phyloP scores from a whole-genome alignment of 2,329 filamentous ascomycete species.

The Phialophora macrospora region DNA sequence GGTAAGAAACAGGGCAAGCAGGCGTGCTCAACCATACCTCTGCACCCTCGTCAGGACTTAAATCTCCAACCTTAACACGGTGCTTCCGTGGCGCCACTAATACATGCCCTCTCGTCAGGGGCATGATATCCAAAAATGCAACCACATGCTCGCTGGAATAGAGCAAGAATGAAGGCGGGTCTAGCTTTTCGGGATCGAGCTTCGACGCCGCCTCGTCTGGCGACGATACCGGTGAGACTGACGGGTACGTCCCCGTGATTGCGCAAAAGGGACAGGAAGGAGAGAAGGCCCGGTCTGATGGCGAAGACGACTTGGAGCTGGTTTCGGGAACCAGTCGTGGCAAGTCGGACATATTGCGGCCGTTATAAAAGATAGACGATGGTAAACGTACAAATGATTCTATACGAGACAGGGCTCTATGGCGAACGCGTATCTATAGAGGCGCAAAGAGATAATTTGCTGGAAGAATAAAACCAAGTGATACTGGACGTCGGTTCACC shows the following conservation, averaged over 20 bases:
- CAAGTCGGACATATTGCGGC: slow-evolving; percentile 9
- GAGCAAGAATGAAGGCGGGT: slow-evolving; percentile 58
- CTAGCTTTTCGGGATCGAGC: slow-evolving; percentile 32
- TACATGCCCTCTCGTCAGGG: slow-evolving; percentile 80
- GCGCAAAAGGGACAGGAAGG: slow-evolving; percentile 16
- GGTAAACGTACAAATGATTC: background rate
- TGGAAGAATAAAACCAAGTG: background rate
- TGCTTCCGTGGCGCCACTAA: slow-evolving; percentile 80
- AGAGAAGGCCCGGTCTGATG: slow-evolving; percentile 14
- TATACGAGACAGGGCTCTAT: background rate
- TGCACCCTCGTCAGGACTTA: slow-evolving; percentile 65
- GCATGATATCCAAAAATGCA: slow-evolving; percentile 92
- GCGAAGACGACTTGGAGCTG: background rate
- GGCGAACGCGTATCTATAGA: background rate
- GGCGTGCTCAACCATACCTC: slow-evolving; percentile 61
- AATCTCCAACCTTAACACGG: slow-evolving; percentile 75
- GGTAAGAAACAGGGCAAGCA: slow-evolving; percentile 1
- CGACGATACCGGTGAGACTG: slow-evolving; percentile 38
- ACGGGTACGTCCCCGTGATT: slow-evolving; percentile 46
- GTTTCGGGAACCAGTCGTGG: slow-evolving; percentile 16
- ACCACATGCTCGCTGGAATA: slow-evolving; percentile 77
- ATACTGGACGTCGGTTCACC: background rate
- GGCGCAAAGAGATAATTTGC: background rate
- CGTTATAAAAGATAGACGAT: too few relatives aligned
- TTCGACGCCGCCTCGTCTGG: slow-evolving; percentile 16